Evolutionary conservation across 768 basidiomycete genomes (phyloP), one percentile per base, ranked within the genome.

Genomic region (Rhizopogon rudus): DNA sequence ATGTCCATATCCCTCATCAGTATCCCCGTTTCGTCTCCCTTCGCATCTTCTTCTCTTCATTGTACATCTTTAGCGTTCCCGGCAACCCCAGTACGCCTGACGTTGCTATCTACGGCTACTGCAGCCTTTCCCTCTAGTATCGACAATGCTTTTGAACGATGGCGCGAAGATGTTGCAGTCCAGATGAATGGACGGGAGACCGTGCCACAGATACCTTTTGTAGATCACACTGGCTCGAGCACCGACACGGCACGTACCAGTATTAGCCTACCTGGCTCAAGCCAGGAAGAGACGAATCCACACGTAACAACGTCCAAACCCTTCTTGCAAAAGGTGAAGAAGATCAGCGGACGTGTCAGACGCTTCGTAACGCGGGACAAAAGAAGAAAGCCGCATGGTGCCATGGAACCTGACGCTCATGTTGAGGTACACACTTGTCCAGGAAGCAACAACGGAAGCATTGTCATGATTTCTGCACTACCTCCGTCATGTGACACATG

Each of bases 371-470:
- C 49, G 3, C 59, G 66, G 2, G 56, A 54, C 28, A 48, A 25
- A 12, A 45, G 39, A 7, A 52, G 44, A 45, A 61, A 49, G 53
- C 53, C 59, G 53, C 54, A 49, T 52, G 39, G 41, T 33, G 61
- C 57, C 40, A 65, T 67, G 58, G 65, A 65, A 56, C 54, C 56
- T 42, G 58, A 50, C 25, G 53, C 62, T 44, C 61, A 28, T 25
- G 61, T 61, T 8, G 60, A 57, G 40, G 37, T 66, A 13, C 52
- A 61, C 53, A 58, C 65, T 5, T 57, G 48, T 22, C 64, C 59
- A 45, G 70, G 66, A n/a, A 71, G 70, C 48, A 69, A 62, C 35
- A 57, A 63, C 33, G 70, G 57, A 16, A 70, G 66, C 49, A 62
- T 70, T 39, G 61, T 68, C 40, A 46, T 71, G 51, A 70, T 70